Evolutionary conservation across 2,329 filamentous ascomycete genomes (phyloP).

Genomic region (Zasmidium citrigriseum): DNA sequence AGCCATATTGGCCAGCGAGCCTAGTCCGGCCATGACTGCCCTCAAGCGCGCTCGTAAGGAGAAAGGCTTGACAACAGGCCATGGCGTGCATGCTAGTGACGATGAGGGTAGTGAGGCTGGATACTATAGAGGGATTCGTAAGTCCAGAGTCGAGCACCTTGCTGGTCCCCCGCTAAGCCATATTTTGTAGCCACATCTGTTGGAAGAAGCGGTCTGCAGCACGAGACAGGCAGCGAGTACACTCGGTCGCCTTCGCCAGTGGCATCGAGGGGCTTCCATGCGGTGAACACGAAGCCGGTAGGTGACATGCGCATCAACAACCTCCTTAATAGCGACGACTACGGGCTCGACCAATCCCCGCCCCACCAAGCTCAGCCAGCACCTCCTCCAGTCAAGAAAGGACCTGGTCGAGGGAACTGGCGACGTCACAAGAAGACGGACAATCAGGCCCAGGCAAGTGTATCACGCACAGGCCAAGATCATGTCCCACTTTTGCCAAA

Average conservation of each 20-base stretch:
- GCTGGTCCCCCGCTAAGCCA: neutral
- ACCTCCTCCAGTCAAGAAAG: slow-evolving; percentile 38
- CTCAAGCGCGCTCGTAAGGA: slow-evolving; percentile 51
- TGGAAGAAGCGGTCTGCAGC: slow-evolving; percentile 19
- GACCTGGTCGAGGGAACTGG: slow-evolving; percentile 53
- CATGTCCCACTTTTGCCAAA: slow-evolving; percentile 38
- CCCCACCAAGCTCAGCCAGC: slow-evolving; percentile 25
- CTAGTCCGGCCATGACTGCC: slow-evolving; percentile 63
- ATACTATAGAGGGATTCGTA: slow-evolving; percentile 20
- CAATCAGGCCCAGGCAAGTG: slow-evolving; percentile 8
- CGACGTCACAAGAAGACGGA: slow-evolving; percentile 40
- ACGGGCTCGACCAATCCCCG: slow-evolving; percentile 24
- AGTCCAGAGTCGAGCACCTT: slow-evolving; percentile 5
- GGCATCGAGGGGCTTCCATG: slow-evolving; percentile 36
- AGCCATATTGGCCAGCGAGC: slow-evolving; percentile 71
- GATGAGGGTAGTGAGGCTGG: slow-evolving; percentile 33
- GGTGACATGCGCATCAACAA: slow-evolving; percentile 52
- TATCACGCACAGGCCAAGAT: slow-evolving; percentile 8
- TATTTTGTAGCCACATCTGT: slow-evolving; percentile 15
- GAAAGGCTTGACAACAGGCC: slow-evolving; percentile 41
- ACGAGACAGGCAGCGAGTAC: slow-evolving; percentile 45
- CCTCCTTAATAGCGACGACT: slow-evolving; percentile 50
- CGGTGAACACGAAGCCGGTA: slow-evolving; percentile 40
- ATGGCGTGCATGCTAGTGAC: slow-evolving; percentile 28
- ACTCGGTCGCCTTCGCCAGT: slow-evolving; percentile 47